Percentiles rank a stretch among this genome's conserved stretches.
Evolutionary conservation across 345 rosid genomes (phyloP).

Genomic region (Aquilaria yunnanensis): DNA sequence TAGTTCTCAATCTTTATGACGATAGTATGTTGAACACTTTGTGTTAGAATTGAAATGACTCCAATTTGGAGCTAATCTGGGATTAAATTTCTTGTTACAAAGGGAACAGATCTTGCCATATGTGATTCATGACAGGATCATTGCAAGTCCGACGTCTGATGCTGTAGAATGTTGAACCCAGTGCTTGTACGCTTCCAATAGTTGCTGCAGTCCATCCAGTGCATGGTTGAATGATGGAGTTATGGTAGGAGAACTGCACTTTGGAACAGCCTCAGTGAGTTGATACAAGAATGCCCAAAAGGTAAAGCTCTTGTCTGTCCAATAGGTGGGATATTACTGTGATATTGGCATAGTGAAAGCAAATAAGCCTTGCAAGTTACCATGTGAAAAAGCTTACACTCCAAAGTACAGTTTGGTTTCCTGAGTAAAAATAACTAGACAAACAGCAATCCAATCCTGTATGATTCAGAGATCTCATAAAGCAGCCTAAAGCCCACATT

Average conservation of each 20-base stretch:
- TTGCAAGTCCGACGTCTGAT: too few species aligned
- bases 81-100: too few species aligned
- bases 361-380: too few species aligned
- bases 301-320: too few species aligned
- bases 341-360: too few species aligned
- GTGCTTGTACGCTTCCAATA: constrained; percentile 48
- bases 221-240: constrained; percentile 24
- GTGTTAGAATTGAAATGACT: too few species aligned
- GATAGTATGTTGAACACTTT: too few species aligned
- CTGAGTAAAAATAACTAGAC: background rate
- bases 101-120: too few species aligned
- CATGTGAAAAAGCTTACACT: background rate
- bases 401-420: constrained; percentile 3
- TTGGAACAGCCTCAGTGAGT: background rate
- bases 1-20: too few species aligned
- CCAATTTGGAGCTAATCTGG: too few species aligned
- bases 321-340: too few species aligned
- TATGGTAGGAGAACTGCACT: background rate
- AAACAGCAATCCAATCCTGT: background rate
- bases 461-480: constrained; percentile 7
- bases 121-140: too few species aligned
- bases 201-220: constrained; percentile 67
- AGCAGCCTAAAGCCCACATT: background rate
- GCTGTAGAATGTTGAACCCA: constrained; percentile 32
- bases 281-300: background rate